Evolutionary conservation across 164 flowering plant genomes (phyloP).

Genomic region (Magnolia changhungtana): DNA sequence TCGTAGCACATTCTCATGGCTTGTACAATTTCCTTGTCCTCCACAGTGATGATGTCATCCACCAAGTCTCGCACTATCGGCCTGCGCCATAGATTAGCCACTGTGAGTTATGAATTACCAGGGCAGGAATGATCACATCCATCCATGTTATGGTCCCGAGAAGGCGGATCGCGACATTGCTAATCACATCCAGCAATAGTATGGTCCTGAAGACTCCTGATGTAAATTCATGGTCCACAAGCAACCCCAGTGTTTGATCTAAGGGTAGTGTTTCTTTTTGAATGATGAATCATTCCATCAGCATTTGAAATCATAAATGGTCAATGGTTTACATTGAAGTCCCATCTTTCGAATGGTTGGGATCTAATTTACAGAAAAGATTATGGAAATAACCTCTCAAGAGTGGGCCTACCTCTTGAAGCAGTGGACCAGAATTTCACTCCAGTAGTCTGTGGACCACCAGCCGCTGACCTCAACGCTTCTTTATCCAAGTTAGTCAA

Average conservation of each 20-base stretch:
- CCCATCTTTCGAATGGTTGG: not conserved
- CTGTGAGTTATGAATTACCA: too few species aligned
- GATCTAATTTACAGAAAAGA: too few species aligned
- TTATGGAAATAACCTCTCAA: too few species aligned
- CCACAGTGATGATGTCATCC: constrained; percentile 71
- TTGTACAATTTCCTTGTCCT: constrained; percentile 65
- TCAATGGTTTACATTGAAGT: not conserved
- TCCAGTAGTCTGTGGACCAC: too few species aligned
- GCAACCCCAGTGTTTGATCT: too few species aligned
- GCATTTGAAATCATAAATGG: not conserved
- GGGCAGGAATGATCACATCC: too few species aligned
- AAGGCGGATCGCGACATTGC: too few species aligned
- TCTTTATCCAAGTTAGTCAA: too few species aligned
- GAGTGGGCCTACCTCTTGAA: too few species aligned
- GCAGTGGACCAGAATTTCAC: too few species aligned
- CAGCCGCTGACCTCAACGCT: too few species aligned
- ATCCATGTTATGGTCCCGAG: too few species aligned
- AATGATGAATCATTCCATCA: not conserved
- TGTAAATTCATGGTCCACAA: not conserved
- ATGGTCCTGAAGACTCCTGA: not conserved
- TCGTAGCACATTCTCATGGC: constrained; percentile 85
- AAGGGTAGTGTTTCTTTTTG: not conserved
- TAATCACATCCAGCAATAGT: not conserved
- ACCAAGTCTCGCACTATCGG: constrained; percentile 83
- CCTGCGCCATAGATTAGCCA: constrained; percentile 37